phyloP scores from a whole-genome alignment of 768 basidiomycete genomes.

The Boletus edulis region DNA sequence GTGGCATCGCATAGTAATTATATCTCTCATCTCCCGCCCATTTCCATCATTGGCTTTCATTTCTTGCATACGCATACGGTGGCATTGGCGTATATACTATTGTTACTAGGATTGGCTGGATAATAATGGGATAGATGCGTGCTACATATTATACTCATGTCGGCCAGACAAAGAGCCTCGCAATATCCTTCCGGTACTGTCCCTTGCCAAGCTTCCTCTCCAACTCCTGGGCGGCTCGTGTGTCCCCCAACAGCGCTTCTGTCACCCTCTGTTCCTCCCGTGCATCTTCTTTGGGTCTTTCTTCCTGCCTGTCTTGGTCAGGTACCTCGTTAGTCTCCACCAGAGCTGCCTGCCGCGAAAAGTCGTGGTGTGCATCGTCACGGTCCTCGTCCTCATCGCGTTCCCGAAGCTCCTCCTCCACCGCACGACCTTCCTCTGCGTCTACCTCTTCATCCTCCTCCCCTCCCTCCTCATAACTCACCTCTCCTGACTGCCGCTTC shows the following conservation, averaged over 20 bases:
- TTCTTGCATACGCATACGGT: neutral
- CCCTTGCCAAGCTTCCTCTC: slow-evolving; percentile 17
- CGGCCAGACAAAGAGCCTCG: slow-evolving; percentile 8
- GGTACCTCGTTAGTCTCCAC: neutral
- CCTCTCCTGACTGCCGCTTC: slow-evolving; percentile 15
- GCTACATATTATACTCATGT: too few relatives aligned
- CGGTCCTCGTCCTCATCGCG: neutral
- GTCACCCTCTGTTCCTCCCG: neutral
- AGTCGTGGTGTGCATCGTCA: neutral
- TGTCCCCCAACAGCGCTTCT: neutral
- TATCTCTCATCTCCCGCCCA: neutral
- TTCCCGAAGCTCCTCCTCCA: slow-evolving; percentile 8
- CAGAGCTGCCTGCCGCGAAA: slow-evolving; percentile 2
- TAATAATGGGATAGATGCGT: too few relatives aligned
- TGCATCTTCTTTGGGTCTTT: neutral
- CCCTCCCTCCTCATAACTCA: neutral
- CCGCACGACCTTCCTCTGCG: slow-evolving; percentile 9
- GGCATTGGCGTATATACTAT: neutral
- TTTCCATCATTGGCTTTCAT: neutral
- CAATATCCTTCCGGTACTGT: slow-evolving; percentile 10
- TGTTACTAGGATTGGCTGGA: neutral
- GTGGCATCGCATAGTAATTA: neutral
- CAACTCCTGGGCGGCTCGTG: slow-evolving; percentile 5
- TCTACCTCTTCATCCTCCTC: neutral
- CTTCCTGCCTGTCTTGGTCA: neutral